Conservation (phyloP, 2,329 filamentous ascomycete genomes). For the Amauroascus verrucosus region DNA sequence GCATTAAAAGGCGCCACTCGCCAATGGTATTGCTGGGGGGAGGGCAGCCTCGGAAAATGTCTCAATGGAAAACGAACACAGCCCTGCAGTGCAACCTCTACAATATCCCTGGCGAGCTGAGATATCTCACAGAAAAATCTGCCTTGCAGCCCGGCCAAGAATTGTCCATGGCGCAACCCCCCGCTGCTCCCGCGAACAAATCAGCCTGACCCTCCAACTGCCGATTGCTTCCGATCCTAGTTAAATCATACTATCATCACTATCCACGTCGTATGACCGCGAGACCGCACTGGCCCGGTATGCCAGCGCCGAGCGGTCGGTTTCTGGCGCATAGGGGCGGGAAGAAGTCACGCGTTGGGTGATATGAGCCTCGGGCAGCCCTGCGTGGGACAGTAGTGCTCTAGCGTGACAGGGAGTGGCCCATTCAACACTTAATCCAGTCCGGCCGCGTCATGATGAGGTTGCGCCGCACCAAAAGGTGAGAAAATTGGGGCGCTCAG, state of each 20-base stretch:
- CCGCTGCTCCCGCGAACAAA: no score
- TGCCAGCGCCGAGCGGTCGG: neutral
- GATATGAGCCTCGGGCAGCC: no score
- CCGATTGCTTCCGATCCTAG: neutral
- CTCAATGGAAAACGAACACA: neutral
- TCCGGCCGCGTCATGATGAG: neutral
- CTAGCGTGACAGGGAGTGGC: neutral
- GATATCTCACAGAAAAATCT: neutral
- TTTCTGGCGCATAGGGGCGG: neutral
- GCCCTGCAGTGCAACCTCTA: constrained; percentile 6
- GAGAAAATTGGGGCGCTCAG: neutral
- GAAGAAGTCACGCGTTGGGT: neutral
- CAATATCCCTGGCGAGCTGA: constrained; percentile 4
- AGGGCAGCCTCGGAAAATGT: no score
- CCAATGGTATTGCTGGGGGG: constrained; percentile 1
- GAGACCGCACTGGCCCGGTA: no score
- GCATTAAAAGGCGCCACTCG: neutral
- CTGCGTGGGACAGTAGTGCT: no score
- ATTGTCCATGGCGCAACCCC: neutral
- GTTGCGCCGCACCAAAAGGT: constrained; percentile 1
- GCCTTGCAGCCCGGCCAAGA: neutral
- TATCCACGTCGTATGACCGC: neutral
- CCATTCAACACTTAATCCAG: constrained; percentile 1
- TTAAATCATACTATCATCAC: constrained; percentile 3
- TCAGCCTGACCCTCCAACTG: neutral